These are phyloP conservation scores for Phaeosphaeriaceae sp. DNA, from an alignment of 2,329 filamentous ascomycete species.

Conservation along the genomic window DNA sequence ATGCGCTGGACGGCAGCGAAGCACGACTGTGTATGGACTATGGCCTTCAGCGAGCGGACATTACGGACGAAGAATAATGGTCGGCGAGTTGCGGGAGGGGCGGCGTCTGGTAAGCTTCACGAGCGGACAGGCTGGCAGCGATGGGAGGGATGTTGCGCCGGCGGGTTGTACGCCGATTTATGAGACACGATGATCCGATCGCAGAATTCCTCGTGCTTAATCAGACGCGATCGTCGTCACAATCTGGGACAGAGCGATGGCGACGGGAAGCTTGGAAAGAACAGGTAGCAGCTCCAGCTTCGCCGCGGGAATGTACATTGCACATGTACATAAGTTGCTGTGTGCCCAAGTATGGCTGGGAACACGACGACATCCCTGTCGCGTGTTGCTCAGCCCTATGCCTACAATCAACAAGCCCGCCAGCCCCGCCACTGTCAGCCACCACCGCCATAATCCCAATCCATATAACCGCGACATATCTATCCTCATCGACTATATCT, in stretches of 20 bases:
- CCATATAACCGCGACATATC: background rate
- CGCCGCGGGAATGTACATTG: slow-evolving; percentile 6
- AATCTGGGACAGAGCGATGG: background rate
- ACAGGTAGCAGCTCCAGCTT: background rate
- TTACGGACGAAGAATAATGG: slow-evolving; percentile 13
- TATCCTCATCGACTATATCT: slow-evolving; percentile 6
- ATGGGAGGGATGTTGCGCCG: background rate
- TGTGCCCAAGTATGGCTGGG: background rate
- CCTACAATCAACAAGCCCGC: no score
- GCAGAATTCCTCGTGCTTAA: background rate
- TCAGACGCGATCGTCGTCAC: background rate
- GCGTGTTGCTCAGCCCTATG: slow-evolving; percentile 21
- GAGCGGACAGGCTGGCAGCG: slow-evolving; percentile 7
- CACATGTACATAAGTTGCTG: background rate
- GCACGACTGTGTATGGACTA: background rate
- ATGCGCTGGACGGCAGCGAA: slow-evolving; percentile 6
- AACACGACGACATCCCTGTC: slow-evolving; percentile 11
- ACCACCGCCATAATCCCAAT: background rate
- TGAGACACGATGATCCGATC: background rate
- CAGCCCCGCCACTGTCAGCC: slow-evolving; percentile 6
- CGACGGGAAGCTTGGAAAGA: slow-evolving; percentile 1
- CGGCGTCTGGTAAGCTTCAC: slow-evolving; percentile 15
- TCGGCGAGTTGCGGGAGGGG: slow-evolving; percentile 4
- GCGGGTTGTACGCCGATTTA: background rate
- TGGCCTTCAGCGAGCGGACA: slow-evolving; percentile 24